Evolutionary conservation across 2,329 filamentous ascomycete species (phyloP).

Genomic region (Teratosphaeria nubilosa): DNA sequence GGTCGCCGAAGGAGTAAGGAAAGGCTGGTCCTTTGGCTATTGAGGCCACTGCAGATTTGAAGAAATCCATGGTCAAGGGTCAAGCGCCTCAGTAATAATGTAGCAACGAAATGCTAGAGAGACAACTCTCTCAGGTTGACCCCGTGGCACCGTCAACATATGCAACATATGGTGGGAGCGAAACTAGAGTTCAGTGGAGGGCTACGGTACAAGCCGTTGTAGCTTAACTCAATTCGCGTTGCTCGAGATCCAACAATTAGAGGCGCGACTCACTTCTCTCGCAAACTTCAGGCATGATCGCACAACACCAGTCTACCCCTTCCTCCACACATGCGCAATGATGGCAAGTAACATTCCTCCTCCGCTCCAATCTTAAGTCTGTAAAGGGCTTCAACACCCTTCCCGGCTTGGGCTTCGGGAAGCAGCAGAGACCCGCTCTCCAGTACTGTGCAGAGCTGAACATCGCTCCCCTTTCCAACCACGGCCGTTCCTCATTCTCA

Average conservation of each 20-base stretch:
- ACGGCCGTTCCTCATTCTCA: background rate
- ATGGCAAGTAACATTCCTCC: background rate
- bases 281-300: background rate
- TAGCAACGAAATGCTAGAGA: background rate
- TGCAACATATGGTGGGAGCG: background rate
- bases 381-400: background rate
- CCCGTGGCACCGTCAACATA: too few relatives aligned
- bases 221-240: background rate
- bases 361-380: background rate
- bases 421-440: background rate
- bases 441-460: background rate
- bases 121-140: background rate
- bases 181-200: background rate
- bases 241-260: background rate
- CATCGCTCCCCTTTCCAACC: background rate
- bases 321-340: background rate
- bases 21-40: slow-evolving; percentile 92
- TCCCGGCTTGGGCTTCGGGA: background rate
- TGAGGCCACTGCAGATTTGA: slow-evolving; percentile 94
- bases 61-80: slow-evolving; percentile 68
- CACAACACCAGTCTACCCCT: background rate
- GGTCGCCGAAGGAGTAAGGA: slow-evolving; percentile 85
- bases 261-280: background rate
- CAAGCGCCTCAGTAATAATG: background rate
- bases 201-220: background rate